These are phyloP conservation scores for Anthracocystis panici-leucophaei DNA, from an alignment of 1,284 basidiomycete species.

Conservation along the genomic window DNA sequence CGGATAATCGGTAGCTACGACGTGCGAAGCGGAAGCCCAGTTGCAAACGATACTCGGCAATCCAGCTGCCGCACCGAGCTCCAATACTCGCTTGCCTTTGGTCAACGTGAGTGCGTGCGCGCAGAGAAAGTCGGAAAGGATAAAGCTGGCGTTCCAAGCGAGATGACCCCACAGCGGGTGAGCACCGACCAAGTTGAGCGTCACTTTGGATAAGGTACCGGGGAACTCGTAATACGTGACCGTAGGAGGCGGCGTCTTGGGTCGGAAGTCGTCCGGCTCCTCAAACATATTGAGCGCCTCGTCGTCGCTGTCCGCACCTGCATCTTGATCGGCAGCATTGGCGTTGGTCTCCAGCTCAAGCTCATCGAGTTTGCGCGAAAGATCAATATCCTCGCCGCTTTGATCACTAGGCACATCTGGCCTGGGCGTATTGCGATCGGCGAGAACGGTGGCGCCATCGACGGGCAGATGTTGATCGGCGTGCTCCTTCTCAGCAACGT, in stretches of 20 bases:
- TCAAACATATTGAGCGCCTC: slow-evolving; percentile 59
- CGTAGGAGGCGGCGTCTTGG: slow-evolving; percentile 64
- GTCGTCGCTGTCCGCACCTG: slow-evolving; percentile 5
- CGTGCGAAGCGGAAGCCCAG: slow-evolving; percentile 71
- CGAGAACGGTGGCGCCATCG: background rate
- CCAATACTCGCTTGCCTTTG: slow-evolving; percentile 76
- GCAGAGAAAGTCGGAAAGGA: slow-evolving; percentile 69
- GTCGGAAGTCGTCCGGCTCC: slow-evolving; percentile 65
- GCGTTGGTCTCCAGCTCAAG: slow-evolving; percentile 21
- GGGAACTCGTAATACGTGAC: slow-evolving; percentile 49
- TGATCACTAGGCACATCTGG: slow-evolving; percentile 29
- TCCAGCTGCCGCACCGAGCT: slow-evolving; percentile 92
- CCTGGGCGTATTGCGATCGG: slow-evolving; percentile 14
- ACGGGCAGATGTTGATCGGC: background rate
- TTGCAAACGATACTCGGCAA: slow-evolving; percentile 75
- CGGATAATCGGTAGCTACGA: slow-evolving; percentile 91
- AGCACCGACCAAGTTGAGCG: slow-evolving; percentile 82
- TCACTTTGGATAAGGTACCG: slow-evolving; percentile 37
- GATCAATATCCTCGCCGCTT: slow-evolving; percentile 15
- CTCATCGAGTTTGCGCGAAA: slow-evolving; percentile 37
- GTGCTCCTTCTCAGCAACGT: no score
- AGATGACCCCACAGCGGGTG: slow-evolving; percentile 94
- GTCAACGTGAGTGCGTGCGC: slow-evolving; percentile 71
- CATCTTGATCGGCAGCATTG: slow-evolving; percentile 2
- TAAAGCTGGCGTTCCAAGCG: slow-evolving; percentile 75